Base-by-base conservation (phyloP, 305 asterid species). In the Rubia peregrina region DNA sequence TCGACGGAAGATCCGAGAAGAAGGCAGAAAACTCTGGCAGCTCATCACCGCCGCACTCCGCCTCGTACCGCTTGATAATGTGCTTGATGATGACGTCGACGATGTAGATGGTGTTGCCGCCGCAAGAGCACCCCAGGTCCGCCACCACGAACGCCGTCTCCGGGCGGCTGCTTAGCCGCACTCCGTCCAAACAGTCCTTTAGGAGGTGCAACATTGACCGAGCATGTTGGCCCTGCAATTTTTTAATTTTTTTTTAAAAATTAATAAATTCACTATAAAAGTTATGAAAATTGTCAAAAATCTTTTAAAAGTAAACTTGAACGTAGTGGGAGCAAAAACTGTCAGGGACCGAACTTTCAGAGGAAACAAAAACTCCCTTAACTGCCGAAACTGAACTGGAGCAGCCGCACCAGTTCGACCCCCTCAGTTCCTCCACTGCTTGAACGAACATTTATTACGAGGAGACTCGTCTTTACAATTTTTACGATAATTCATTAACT, bases 121-220 rank as follows among this genome's bases (percentile, higher is more conserved):
- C 98, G n/a, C 95, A 82, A 0, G 98, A 94, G 71, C 98, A 94
- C 6, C 98, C 98, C n/a, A 94, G 81, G 78, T 94, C 98, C 60
- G 96, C 97, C 82, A 94, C 87, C 42, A 79, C 89, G 69, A 94
- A 91, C 0, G 95, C 84, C 16, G 24, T n/a, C 7, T 80, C 92
- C 24, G 88, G 75, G 21, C 87, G 73, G 56, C 86, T 73, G 70
- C 80, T 80, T 74, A 91, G 82, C 66, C 75, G 65, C 22, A 89
- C 87, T 19, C 81, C 80, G 74, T 94, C 96, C 0, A 94, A 91
- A 65, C 96, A 71, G 46, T 88, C 95, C 41, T 81, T 73, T 1
- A 94, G 82, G 0, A 91, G 87, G 62, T 88, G 98, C n/a, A 91
- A 86, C 97, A 86, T 84, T 11, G 96, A 89, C 74, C 87, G 84